Evolutionary conservation across 179 eudicot species (phyloP).

Genomic region (Corrigiola litoralis): DNA sequence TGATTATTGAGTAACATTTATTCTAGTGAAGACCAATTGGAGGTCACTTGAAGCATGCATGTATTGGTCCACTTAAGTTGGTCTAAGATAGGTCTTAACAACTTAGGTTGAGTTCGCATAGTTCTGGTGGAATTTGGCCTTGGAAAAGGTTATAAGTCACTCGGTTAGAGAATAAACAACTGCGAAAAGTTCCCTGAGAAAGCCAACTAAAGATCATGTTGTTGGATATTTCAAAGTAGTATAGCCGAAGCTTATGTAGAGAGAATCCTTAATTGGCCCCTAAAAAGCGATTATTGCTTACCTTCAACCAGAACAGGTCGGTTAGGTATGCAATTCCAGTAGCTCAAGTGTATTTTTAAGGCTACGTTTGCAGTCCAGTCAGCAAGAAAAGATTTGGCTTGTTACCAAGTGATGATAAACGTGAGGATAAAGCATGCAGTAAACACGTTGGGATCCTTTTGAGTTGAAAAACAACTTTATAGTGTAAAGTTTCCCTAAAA

Average conservation of each 20-base stretch:
- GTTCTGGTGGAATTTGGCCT: background rate
- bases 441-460: too few species aligned
- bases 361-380: too few species aligned
- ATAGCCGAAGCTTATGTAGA: background rate
- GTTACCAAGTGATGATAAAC: too few species aligned
- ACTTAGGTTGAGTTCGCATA: background rate
- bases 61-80: background rate
- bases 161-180: background rate
- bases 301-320: background rate
- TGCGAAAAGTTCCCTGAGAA: background rate
- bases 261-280: background rate
- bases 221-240: slow-evolving; percentile 3
- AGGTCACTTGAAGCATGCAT: too few species aligned
- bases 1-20: background rate
- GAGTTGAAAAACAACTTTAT: too few species aligned
- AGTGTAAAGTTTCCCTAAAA: too few species aligned
- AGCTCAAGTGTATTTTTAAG: background rate
- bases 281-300: slow-evolving; percentile 1
- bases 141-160: background rate
- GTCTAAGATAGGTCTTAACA: background rate
- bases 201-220: background rate
- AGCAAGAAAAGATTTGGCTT: too few species aligned
- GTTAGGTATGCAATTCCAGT: background rate
- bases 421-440: too few species aligned
- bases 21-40: background rate